Conservation (phyloP, 2,329 filamentous ascomycete species). For the Dactylellina cionopaga region DNA sequence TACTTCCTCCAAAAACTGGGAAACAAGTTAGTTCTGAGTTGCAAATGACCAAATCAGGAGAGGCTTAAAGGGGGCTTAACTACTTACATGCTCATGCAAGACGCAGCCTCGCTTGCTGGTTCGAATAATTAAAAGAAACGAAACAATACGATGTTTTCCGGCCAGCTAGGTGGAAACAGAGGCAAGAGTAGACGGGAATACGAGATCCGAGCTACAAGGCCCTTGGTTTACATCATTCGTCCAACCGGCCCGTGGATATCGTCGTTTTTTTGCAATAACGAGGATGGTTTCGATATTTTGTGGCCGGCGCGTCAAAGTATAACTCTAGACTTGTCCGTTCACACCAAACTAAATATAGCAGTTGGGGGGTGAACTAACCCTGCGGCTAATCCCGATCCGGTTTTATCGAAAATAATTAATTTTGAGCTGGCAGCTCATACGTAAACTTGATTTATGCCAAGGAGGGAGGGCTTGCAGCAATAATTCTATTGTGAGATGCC, state of each 20-base stretch:
- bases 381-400: constrained; percentile 26
- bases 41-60: constrained; percentile 21
- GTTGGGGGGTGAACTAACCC: constrained; percentile 15
- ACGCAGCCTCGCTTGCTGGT: constrained; percentile 14
- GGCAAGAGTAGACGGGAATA: constrained; percentile 16
- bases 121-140: constrained; percentile 12
- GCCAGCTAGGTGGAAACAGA: constrained; percentile 32
- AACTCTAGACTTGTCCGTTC: constrained; percentile 3
- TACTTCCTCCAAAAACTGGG: constrained; percentile 1
- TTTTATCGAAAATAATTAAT: constrained; percentile 9
- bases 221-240: constrained; percentile 3
- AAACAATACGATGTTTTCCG: constrained; percentile 23
- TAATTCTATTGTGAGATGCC: constrained; percentile 34
- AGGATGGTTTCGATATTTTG: too few relatives aligned
- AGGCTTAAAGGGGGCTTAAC: constrained; percentile 29
- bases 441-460: constrained; percentile 27
- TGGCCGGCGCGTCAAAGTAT: background rate
- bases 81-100: constrained; percentile 14
- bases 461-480: constrained; percentile 25
- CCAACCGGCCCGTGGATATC: too few relatives aligned
- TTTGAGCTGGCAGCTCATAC: constrained; percentile 7
- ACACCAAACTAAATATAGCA: constrained; percentile 41
- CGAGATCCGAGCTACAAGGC: constrained; percentile 15
- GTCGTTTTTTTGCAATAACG: too few relatives aligned
- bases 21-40: background rate